A percentile compares a stretch with the other conserved stretches of the same genome.
Conservation (phyloP, 176 grass and related monocot genomes). For the Puya raimondii region DNA sequence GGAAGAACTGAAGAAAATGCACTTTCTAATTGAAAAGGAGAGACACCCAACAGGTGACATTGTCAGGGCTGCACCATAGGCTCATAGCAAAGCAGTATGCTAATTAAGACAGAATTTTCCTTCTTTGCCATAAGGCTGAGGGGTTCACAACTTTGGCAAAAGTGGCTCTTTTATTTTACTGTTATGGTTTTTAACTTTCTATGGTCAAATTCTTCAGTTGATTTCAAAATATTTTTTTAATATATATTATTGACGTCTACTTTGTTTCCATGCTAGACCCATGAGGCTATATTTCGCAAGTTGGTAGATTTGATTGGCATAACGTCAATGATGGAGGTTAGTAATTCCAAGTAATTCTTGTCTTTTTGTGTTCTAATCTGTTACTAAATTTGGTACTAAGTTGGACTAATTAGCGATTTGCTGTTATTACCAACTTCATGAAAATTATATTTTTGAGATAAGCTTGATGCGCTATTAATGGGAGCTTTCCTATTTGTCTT, state of each 20-base stretch:
- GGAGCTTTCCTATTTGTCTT: neutral
- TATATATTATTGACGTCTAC: neutral
- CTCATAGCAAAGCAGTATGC: too few relatives aligned
- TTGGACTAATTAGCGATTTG: neutral
- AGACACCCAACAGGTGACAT: too few relatives aligned
- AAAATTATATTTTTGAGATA: neutral
- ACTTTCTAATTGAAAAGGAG: too few relatives aligned
- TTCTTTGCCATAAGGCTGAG: too few relatives aligned
- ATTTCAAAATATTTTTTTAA: neutral
- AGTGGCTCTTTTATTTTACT: neutral
- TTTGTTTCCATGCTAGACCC: constrained; percentile 32
- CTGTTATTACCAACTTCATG: too few relatives aligned
- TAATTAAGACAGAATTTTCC: too few relatives aligned
- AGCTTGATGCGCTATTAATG: neutral
- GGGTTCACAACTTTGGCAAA: neutral
- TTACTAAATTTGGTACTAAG: neutral
- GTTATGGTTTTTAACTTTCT: neutral
- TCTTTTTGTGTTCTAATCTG: neutral
- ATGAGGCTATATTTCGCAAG: constrained; percentile 69
- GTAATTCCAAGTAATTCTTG: neutral
- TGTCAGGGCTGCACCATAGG: too few relatives aligned
- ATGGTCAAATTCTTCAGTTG: neutral
- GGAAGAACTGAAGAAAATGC: too few relatives aligned
- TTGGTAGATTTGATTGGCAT: constrained; percentile 95
- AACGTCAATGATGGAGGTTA: constrained; percentile 90